phyloP scores from a whole-genome alignment of 805 yeast species.

The Zygosaccharomyces pseudorouxii region DNA sequence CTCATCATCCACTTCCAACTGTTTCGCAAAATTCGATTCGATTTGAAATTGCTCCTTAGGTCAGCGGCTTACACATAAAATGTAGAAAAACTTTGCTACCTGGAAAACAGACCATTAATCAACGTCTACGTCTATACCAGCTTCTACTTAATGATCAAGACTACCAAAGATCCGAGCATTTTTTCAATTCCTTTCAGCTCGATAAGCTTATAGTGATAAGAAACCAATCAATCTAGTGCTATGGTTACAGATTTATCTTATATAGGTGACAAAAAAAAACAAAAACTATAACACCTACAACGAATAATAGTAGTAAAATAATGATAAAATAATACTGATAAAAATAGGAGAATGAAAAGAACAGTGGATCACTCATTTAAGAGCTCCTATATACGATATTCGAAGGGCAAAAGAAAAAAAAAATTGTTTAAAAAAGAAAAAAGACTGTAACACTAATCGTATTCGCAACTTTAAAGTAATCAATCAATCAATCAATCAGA shows the following conservation, averaged over 20 bases:
- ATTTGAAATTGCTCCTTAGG: no score
- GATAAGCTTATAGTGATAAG: not conserved
- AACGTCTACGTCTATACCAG: no score
- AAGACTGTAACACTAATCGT: not conserved
- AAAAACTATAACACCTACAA: not conserved
- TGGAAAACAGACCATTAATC: no score
- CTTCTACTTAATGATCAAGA: no score
- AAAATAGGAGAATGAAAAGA: not conserved
- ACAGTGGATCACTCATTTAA: conserved; percentile 5
- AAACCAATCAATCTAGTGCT: not conserved
- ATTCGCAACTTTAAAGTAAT: not conserved
- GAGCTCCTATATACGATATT: conserved; percentile 5
- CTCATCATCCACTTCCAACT: no score
- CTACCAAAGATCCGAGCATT: no score
- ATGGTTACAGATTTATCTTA: not conserved
- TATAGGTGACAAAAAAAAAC: not conserved
- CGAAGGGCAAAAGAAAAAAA: not conserved
- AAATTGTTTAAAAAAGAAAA: not conserved
- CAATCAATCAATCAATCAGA: not conserved
- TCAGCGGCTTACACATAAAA: no score
- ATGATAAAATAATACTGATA: not conserved
- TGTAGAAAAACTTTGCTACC: no score
- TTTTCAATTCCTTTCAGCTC: not conserved
- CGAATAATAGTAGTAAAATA: not conserved
- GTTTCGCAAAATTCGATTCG: no score